Evolutionary conservation across 805 yeast genomes (phyloP), one percentile per base, ranked within the genome.

Genomic region (Brettanomyces naardenensis): DNA sequence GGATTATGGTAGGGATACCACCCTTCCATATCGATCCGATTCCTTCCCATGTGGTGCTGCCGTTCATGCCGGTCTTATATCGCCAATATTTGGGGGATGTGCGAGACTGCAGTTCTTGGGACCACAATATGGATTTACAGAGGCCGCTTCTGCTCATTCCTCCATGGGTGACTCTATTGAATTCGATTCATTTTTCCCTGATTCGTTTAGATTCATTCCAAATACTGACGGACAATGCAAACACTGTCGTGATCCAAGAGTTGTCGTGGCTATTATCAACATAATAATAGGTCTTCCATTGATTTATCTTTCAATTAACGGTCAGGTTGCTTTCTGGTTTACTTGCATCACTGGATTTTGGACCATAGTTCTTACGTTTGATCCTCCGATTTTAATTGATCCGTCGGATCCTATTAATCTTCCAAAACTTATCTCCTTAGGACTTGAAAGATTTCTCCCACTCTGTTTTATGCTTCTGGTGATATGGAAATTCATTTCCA

Each of bases 31-130:
- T 53, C 66, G 97, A 45, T 89, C 86, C 0, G 97, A 89, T 59
- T 85, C 95, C 1, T 88, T 68, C 49, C 80, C 90, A 0, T 89
- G 97, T 56, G 90, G 88, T 0, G 82, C 96, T 3, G 97, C 92
- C 0, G 74, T 84, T 4, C 96, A 89, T 58, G 78, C 89, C 2
- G 96, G 96, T 1, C 57, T 79, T 0, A 62, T 35, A 9, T 35
- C 38, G 6, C 33, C 38, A 6, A 17, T 18, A 14, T 19, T 6
- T 7, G 38, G 38, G 5, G 95, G 95, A 0, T 80, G 92, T 54
- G 86, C 85, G 1, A 64, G 69, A 32, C 44, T 83, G 10, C 59
- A 74, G 2, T 78, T 73, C 54, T 51, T 58, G 10, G 86, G 89
- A 7, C 61, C 73, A 2, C 69, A 69, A 32, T 55, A 54, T 1